Percentiles rank a stretch among this genome's conserved stretches.
Evolutionary conservation across 768 basidiomycete species (phyloP).

Genomic region (Kwoniella botswanensis): DNA sequence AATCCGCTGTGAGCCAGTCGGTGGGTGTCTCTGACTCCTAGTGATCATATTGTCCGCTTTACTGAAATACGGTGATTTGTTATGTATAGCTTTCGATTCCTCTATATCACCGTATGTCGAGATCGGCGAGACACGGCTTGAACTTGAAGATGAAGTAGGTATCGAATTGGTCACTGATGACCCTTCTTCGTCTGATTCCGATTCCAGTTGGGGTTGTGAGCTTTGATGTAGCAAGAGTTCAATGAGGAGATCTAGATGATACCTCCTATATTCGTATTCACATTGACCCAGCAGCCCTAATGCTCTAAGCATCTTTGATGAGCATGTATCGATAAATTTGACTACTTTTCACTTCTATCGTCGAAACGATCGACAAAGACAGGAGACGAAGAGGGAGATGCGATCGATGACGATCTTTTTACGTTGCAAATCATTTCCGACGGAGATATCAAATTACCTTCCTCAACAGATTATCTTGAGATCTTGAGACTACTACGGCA

Average conservation of each 20-base stretch:
- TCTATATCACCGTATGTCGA: no score
- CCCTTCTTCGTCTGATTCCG: not conserved
- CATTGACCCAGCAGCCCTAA: conserved; percentile 8
- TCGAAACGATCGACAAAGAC: not conserved
- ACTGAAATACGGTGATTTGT: conserved; percentile 1
- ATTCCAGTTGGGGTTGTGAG: not conserved
- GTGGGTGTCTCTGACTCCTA: not conserved
- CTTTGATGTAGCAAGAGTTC: no score
- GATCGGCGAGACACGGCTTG: not conserved
- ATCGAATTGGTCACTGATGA: not conserved
- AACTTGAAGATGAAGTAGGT: not conserved
- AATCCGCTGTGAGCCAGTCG: not conserved
- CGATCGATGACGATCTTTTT: not conserved
- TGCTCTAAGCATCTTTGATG: conserved; percentile 14
- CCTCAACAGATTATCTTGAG: not conserved
- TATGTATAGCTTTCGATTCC: not conserved
- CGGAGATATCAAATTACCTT: not conserved
- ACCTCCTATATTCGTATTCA: not conserved
- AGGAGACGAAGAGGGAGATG: not conserved
- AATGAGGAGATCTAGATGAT: not conserved
- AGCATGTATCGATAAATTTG: not conserved
- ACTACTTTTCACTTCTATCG: not conserved
- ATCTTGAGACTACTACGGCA: not conserved
- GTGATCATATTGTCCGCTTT: not conserved
- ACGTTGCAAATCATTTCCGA: not conserved